phyloP scores from a whole-genome alignment of 75 land plant species.

The Selaginella moellendorffii region DNA sequence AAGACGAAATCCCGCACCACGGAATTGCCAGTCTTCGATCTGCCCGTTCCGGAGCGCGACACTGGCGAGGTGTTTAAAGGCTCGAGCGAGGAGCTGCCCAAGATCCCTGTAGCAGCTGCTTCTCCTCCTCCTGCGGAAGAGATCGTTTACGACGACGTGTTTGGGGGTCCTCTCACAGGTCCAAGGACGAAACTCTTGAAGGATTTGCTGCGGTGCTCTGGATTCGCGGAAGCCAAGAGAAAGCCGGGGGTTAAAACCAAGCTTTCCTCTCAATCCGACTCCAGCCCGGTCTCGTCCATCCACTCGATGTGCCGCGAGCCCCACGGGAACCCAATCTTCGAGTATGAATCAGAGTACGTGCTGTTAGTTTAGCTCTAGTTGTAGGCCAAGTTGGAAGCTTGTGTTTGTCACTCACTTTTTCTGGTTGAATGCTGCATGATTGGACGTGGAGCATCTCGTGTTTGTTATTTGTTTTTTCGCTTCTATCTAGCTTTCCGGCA shows the following conservation, averaged over 20 bases:
- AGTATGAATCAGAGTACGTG: conserved; percentile 1
- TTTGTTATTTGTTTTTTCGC: not conserved
- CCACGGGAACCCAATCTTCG: not conserved
- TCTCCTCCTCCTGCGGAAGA: not conserved
- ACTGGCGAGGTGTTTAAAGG: not conserved
- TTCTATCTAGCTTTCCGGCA: not conserved
- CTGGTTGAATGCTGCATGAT: too few species aligned
- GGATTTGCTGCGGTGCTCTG: conserved; percentile 5
- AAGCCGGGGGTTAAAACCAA: too few species aligned
- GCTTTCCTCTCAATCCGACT: not conserved
- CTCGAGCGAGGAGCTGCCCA: too few species aligned
- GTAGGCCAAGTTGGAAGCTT: not conserved
- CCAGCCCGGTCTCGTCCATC: not conserved
- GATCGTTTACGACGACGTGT: not conserved
- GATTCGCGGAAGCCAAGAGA: not conserved
- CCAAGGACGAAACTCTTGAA: not conserved
- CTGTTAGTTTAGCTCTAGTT: not conserved
- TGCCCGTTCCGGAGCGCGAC: not conserved
- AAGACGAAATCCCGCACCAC: not conserved
- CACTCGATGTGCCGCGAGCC: not conserved
- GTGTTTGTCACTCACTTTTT: too few species aligned
- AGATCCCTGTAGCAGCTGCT: too few species aligned
- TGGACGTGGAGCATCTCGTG: not conserved
- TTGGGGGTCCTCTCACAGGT: conserved; percentile 3
- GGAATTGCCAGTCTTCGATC: conserved; percentile 4